These are phyloP conservation scores for Fibroporia radiculosa DNA, from an alignment of 768 basidiomycete species.

Conservation along the genomic window DNA sequence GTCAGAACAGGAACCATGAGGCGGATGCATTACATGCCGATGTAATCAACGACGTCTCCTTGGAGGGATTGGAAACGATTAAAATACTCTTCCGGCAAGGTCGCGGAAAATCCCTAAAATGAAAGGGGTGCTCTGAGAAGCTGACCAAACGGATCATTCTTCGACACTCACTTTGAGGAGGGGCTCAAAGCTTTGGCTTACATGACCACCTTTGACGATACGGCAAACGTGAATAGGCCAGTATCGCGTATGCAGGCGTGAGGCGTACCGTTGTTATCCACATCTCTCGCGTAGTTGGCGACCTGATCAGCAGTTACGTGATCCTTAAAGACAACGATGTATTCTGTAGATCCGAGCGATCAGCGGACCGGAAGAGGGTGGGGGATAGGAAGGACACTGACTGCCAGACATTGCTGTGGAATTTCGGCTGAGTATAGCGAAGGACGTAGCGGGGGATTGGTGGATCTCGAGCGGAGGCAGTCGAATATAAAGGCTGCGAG, in stretches of 20 bases:
- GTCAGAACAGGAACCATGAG: neutral
- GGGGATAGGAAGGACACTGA: conserved; percentile 27
- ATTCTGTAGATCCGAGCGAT: too few species aligned
- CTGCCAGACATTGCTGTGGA: too few species aligned
- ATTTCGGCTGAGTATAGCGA: too few species aligned
- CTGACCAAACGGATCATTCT: neutral
- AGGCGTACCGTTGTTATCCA: conserved; percentile 31
- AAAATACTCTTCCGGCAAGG: conserved; percentile 27
- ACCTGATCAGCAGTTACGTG: conserved; percentile 32
- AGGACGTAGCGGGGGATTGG: too few species aligned
- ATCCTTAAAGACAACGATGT: conserved; percentile 51
- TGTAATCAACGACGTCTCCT: conserved; percentile 34
- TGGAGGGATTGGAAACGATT: conserved; percentile 25
- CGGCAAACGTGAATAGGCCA: too few species aligned
- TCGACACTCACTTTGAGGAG: conserved; percentile 28
- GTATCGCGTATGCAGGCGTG: neutral
- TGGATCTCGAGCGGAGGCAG: too few species aligned
- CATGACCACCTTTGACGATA: conserved; percentile 32
- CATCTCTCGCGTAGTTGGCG: conserved; percentile 30
- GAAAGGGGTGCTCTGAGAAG: neutral
- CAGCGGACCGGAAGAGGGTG: conserved; percentile 45
- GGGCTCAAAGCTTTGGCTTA: conserved; percentile 31
- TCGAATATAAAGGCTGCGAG: too few species aligned
- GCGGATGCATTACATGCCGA: conserved; percentile 28
- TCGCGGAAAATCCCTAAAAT: conserved; percentile 37